phyloP scores from a whole-genome alignment of 306 rosid genomes.

The Spatholobus suberectus region DNA sequence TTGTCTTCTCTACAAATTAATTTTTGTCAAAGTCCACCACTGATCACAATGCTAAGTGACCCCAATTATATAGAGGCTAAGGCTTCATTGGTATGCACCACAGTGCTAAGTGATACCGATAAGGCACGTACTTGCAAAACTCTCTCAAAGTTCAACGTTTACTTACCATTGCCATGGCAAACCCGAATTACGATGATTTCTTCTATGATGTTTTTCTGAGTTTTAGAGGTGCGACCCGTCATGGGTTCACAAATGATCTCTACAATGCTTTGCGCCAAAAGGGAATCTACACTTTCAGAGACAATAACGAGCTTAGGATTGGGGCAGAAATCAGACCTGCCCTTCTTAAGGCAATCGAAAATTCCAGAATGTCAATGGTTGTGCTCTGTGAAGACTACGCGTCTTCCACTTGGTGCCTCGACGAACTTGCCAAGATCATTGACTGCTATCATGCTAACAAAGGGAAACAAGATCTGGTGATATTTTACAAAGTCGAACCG shows the following conservation, averaged over 20 bases:
- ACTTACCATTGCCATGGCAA: neutral
- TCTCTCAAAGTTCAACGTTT: too few relatives aligned
- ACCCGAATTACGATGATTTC: neutral
- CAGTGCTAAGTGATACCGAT: too few relatives aligned
- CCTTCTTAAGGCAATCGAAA: neutral
- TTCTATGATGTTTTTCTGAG: conserved; percentile 29
- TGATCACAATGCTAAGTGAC: too few relatives aligned
- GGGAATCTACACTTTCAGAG: conserved; percentile 15
- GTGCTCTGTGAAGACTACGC: conserved; percentile 22
- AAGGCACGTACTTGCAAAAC: too few relatives aligned
- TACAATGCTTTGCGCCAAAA: neutral
- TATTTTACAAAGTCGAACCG: conserved; percentile 14
- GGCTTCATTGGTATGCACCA: too few relatives aligned
- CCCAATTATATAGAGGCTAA: too few relatives aligned
- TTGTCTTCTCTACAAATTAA: too few relatives aligned
- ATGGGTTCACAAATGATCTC: neutral
- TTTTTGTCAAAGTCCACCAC: too few relatives aligned
- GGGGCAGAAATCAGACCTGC: neutral
- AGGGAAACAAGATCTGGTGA: neutral
- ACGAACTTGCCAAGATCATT: neutral
- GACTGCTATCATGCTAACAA: neutral
- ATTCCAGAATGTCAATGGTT: neutral
- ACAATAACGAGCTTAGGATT: neutral
- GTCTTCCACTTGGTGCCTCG: conserved; percentile 8
- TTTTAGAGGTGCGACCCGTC: neutral